Base-by-base conservation (phyloP, 208 protist species). In the Trypanosoma caninum region DNA sequence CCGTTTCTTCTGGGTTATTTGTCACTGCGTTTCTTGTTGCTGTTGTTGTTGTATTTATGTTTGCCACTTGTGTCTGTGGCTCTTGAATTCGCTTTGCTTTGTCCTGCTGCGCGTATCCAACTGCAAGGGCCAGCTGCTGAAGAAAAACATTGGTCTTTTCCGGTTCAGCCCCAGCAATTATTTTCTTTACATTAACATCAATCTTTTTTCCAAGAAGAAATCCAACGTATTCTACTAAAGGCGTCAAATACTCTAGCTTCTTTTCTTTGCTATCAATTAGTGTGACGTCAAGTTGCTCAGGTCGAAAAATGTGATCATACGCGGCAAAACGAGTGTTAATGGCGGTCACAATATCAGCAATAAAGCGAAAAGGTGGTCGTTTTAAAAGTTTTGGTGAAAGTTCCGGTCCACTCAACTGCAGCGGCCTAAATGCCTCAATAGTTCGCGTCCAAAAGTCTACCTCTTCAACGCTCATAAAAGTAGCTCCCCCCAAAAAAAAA, bases 141-240 rank as follows among this genome's bases (percentile, higher is more conserved):
- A 97, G 64, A 51, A 95, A 95, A 7, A 80, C 55, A 46, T 97
- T 97, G 2, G 92, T 95, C 48, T 89, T 92, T 51, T 94, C 92
- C 14, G 85, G 78, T 47, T 97, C 89, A 27, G 76, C 71, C 1
- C 92, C 92, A 0, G 88, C 56, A n/a, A 95, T 80, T 23, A 97
- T 91, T 63, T 94, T 94, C 58, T 93, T 93, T 0, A 86, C 72
- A 57, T 78, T 87, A 5, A 94, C 89, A 57, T 92, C 81, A 20
- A 95, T 52, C 58, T 82, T 76, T 10, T 72, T 48, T 14, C 76
- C 74, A 53, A 95, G 86, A 1, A 95, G 56, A 31, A 62, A 74
- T 9, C 59, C 59, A 2, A 97, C 65, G 61, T 91, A 94, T 14
- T 89, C 35, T 6, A 93, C 79, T 30, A 95, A 70, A 1, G 66